These are phyloP conservation scores for Penicillium soppii DNA, from an alignment of 495 filamentous ascomycete species.

Conservation along the genomic window DNA sequence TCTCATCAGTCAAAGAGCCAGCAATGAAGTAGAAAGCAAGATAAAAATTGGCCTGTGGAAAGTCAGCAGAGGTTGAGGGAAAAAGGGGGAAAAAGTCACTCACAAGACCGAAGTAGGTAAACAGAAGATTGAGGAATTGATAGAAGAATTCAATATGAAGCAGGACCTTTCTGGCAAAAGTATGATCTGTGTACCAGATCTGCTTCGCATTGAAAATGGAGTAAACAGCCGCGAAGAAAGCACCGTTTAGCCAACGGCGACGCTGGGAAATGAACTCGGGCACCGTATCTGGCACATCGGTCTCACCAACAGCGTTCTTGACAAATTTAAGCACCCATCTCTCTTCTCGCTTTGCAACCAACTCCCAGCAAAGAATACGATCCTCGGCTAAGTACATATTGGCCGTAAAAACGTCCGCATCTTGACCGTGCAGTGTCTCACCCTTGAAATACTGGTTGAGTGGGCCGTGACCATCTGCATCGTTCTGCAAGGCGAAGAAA, in stretches of 20 bases:
- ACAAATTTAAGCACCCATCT: slow-evolving; percentile 98
- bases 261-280: slow-evolving; percentile 96
- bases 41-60: slow-evolving; percentile 84
- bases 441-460: slow-evolving; percentile 99
- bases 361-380: slow-evolving; percentile 98
- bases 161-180: slow-evolving; percentile 80
- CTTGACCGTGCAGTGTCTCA: slow-evolving; percentile 92
- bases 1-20: slow-evolving; percentile 80
- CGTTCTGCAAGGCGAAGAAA: slow-evolving; percentile 96
- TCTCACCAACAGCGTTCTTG: slow-evolving; percentile 91
- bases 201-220: slow-evolving; percentile 93
- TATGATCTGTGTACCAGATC: slow-evolving; percentile 94
- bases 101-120: slow-evolving; percentile 94
- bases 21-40: slow-evolving; percentile 98
- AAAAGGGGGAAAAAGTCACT: slow-evolving; percentile 16
- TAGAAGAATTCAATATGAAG: slow-evolving; percentile 96
- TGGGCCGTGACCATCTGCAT: slow-evolving; percentile 91
- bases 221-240: slow-evolving; percentile 98
- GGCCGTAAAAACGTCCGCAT: slow-evolving; percentile 97
- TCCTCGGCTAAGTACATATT: slow-evolving; percentile 99
- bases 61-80: slow-evolving; percentile 2
- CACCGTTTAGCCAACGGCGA: slow-evolving; percentile 95
- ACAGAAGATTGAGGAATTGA: slow-evolving; percentile 84
- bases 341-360: slow-evolving; percentile 93
- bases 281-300: slow-evolving; percentile 77